These are phyloP conservation scores for Helianthus tuberosus DNA, from an alignment of 129 eudicot genomes.

Conservation along the genomic window DNA sequence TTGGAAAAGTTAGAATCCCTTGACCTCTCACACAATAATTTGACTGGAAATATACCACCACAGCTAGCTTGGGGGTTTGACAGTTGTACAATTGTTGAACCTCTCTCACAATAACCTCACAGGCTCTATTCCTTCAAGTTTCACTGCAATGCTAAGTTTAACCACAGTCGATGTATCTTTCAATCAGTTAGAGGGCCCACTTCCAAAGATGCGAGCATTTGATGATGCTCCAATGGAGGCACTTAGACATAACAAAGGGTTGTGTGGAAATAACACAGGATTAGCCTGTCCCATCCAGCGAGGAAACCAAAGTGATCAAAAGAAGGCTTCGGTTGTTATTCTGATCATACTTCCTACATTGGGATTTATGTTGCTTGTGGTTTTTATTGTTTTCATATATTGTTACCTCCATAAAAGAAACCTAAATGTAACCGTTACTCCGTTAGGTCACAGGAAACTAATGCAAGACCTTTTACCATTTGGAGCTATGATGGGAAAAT, in stretches of 20 bases:
- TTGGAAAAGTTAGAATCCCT: conserved; percentile 38
- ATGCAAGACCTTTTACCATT: neutral
- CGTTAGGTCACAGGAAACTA: neutral
- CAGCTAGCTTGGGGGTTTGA: conserved; percentile 20
- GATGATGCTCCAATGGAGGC: conserved; percentile 32
- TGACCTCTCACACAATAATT: neutral
- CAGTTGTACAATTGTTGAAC: conserved; percentile 27
- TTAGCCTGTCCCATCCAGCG: conserved; percentile 26
- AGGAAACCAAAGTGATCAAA: neutral
- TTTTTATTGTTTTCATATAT: neutral
- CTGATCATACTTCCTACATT: conserved; percentile 4
- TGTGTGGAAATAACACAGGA: conserved; percentile 47
- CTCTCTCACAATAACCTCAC: conserved; percentile 44
- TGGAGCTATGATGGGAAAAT: neutral
- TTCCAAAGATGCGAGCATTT: conserved; percentile 38
- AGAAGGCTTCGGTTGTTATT: neutral
- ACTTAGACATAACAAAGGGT: conserved; percentile 33
- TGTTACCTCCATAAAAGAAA: conserved; percentile 12
- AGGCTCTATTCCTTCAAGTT: conserved; percentile 37
- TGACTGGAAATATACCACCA: conserved; percentile 33
- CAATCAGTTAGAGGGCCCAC: too few species aligned
- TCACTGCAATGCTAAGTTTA: conserved; percentile 28
- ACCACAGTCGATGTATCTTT: too few species aligned
- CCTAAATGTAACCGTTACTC: neutral
- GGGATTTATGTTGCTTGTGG: conserved; percentile 9